These are phyloP conservation scores for Globisporangium yorkense DNA, from an alignment of 352 stramenopile species.

Conservation along the genomic window DNA sequence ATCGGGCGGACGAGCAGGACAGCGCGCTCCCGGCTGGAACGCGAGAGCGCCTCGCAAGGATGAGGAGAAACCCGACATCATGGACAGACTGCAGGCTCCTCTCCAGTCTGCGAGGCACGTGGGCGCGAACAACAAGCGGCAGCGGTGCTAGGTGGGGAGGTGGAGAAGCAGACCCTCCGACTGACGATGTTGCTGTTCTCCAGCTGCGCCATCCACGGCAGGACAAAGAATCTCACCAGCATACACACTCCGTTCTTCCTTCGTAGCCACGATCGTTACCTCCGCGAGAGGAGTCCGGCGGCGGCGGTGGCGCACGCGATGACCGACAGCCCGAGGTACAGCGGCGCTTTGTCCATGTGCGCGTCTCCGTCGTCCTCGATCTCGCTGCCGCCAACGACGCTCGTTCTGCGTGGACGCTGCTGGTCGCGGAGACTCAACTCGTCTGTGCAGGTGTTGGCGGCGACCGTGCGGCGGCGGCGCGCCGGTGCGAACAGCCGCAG, in stretches of 20 bases:
- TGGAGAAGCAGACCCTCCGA: not conserved
- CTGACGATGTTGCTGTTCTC: not conserved
- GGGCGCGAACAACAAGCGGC: constrained; percentile 6
- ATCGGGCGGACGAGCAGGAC: not conserved
- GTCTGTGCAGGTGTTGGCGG: constrained; percentile 15
- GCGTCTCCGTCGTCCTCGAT: not conserved
- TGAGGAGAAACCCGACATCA: constrained; percentile 3
- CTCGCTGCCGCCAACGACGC: not conserved
- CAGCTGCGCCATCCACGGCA: not conserved
- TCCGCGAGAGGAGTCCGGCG: constrained; percentile 30
- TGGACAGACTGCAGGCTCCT: constrained; percentile 9
- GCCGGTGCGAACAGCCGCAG: constrained; percentile 7
- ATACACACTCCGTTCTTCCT: not conserved
- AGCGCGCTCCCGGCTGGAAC: not conserved
- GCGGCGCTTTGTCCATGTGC: constrained; percentile 16
- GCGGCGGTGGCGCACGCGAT: constrained; percentile 42
- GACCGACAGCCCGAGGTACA: constrained; percentile 46
- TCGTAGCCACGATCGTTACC: constrained; percentile 14
- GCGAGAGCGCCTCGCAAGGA: not conserved
- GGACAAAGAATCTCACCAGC: not conserved
- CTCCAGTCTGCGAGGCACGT: constrained; percentile 4
- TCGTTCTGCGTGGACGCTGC: constrained; percentile 7
- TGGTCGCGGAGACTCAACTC: not conserved
- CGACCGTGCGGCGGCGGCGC: constrained; percentile 13
- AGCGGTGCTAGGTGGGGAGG: constrained; percentile 1